Evolutionary conservation across 2,329 filamentous ascomycete species (phyloP), one percentile per base, ranked within the genome.

Genomic region (Cadophora gregata): DNA sequence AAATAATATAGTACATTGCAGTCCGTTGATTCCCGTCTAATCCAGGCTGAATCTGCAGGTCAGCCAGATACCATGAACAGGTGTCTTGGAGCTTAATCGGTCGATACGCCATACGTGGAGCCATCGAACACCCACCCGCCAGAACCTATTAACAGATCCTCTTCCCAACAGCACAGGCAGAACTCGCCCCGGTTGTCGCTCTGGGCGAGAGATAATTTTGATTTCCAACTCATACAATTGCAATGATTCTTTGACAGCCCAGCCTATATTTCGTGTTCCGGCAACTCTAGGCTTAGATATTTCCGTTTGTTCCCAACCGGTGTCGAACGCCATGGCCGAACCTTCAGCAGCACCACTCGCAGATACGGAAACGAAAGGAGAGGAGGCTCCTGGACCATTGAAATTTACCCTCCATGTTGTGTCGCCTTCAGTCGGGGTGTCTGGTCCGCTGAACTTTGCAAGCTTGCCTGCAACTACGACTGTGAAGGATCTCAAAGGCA

Each of bases 401-500:
- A 78, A 79, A 42, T 82, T 88, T 76, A 87, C 84, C 66, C 80
- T 90, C 60, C 82, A 87, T 68, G 79, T 90, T 66, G 75, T 89
- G 48, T 89, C 87, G 67, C 87, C 87, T 4, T 88, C 86, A 16
- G 78, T 82, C 59, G 83, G 82, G 42, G 83, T 87, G 14, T 82
- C 80, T 61, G 80, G 81, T 24, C 83, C 84, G 19, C 75, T 88
- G 59, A 76, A 78, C 50, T 85, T 89, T 56, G 79, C 81, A 27
- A 76, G 78, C 25, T 76, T 88, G 12, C 79, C 83, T 16, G 79
- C 80, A 48, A 78, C 79, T 1, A 86, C 84, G 1, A 88, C 85
- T 0, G 79, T 89, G 58, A 82, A 81, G 64, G 79, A 87, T 75
- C 78, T 90, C 38, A 89, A 89, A 75, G 82, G 83, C 51, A 85